These are phyloP conservation scores for Leucogyrophana mollusca DNA, from an alignment of 768 basidiomycete genomes.

Conservation along the genomic window DNA sequence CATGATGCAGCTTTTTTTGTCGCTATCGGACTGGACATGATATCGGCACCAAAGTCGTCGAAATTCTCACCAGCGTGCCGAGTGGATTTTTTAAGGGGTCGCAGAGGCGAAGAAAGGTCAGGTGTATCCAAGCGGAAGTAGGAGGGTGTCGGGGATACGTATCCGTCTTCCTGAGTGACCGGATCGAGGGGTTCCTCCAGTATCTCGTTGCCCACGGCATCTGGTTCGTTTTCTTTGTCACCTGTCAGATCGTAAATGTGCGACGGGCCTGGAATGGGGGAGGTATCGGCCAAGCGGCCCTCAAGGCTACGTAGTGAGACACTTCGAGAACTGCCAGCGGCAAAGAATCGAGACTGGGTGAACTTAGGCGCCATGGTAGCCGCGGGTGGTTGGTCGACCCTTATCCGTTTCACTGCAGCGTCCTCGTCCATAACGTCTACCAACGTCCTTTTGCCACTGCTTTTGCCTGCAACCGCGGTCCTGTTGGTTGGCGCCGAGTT, in stretches of 20 bases:
- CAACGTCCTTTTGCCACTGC: slow-evolving; percentile 76
- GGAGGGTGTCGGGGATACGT: slow-evolving; percentile 69
- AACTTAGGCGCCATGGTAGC: slow-evolving; percentile 9
- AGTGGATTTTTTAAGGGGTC: slow-evolving; percentile 24
- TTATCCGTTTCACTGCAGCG: slow-evolving; percentile 49
- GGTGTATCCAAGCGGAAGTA: slow-evolving; percentile 48
- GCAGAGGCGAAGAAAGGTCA: slow-evolving; percentile 65
- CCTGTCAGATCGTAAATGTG: slow-evolving; percentile 14
- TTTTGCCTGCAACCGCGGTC: slow-evolving; percentile 42
- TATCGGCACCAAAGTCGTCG: slow-evolving; percentile 53
- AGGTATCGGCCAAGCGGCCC: not conserved
- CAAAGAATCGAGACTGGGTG: slow-evolving; percentile 41
- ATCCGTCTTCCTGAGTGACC: slow-evolving; percentile 79
- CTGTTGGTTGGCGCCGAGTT: slow-evolving; percentile 28
- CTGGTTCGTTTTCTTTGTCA: slow-evolving; percentile 46
- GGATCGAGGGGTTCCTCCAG: slow-evolving; percentile 37
- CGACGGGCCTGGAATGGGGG: slow-evolving; percentile 34
- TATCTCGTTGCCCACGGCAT: slow-evolving; percentile 38
- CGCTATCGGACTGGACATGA: slow-evolving; percentile 31
- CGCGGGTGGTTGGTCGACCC: slow-evolving; percentile 29
- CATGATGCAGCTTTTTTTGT: slow-evolving; percentile 17
- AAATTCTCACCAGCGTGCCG: slow-evolving; percentile 6
- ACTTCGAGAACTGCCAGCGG: slow-evolving; percentile 9
- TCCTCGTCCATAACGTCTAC: slow-evolving; percentile 71
- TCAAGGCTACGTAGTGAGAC: not conserved